Evolutionary conservation across 306 rosid genomes (phyloP).

Genomic region (Malus fusca): DNA sequence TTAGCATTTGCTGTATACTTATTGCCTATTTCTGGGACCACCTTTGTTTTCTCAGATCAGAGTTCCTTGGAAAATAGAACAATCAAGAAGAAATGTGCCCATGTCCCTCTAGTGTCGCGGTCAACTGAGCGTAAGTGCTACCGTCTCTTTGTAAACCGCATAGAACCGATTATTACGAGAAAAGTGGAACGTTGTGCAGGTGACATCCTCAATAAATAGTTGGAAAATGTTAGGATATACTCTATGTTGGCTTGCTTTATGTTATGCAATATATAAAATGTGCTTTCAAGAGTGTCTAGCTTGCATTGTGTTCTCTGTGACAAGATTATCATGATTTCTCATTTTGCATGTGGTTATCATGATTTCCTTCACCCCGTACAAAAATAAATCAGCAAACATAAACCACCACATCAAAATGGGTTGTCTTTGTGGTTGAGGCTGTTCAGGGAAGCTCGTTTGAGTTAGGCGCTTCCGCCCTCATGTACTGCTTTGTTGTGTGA

Average conservation of each 20-base stretch:
- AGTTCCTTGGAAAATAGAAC: constrained; percentile 22
- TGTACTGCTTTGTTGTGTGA: background rate
- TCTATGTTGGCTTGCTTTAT: background rate
- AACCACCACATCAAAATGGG: background rate
- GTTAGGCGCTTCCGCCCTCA: background rate
- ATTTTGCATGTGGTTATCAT: background rate
- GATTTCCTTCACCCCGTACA: background rate
- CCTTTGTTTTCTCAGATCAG: constrained; percentile 40
- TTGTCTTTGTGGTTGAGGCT: background rate
- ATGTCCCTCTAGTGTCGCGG: constrained; percentile 62
- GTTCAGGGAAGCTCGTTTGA: background rate
- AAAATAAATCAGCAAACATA: background rate
- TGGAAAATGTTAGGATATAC: background rate
- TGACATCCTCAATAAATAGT: background rate
- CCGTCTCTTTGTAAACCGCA: background rate
- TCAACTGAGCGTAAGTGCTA: constrained; percentile 85
- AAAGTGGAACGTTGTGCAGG: background rate
- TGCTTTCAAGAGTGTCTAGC: background rate
- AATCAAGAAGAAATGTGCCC: constrained; percentile 55
- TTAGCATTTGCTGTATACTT: constrained; percentile 8
- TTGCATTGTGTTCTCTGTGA: background rate
- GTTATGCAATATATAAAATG: background rate
- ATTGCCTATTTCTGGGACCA: constrained; percentile 4
- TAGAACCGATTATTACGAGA: constrained; percentile 2
- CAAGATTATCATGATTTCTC: background rate